Conservation (phyloP, 164 flowering plant genomes). For the Vitis labrusca region DNA sequence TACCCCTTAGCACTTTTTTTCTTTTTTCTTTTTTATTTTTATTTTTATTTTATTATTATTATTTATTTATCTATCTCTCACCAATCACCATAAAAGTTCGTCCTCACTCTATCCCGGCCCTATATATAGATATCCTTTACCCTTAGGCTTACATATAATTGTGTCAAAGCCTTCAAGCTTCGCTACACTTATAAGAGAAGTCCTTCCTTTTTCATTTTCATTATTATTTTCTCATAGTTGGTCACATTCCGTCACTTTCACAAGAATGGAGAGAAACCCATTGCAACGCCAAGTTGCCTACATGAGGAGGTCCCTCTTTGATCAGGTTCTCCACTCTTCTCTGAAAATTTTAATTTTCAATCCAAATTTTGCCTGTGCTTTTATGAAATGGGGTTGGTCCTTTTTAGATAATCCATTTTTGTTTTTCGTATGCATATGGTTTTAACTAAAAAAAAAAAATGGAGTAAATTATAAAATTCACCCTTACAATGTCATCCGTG, state of each 20-base stretch:
- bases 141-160: no score
- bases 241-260: not conserved
- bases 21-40: no score
- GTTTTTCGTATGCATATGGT: no score
- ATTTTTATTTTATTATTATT: no score
- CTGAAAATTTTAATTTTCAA: not conserved
- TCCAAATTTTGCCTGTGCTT: no score
- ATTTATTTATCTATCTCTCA: not conserved
- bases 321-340: conserved; percentile 26
- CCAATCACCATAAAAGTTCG: not conserved
- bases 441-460: no score
- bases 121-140: not conserved
- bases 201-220: not conserved
- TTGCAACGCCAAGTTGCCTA: conserved; percentile 18
- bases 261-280: conserved; percentile 17
- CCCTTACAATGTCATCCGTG: no score
- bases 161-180: no score
- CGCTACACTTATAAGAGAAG: not conserved
- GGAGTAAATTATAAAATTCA: no score
- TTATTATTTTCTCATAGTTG: not conserved
- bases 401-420: no score
- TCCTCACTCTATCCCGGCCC: not conserved
- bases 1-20: not conserved
- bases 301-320: conserved; percentile 31
- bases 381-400: no score